These are phyloP conservation scores for Calycina herbarum DNA, from an alignment of 2,329 filamentous ascomycete species.

Conservation along the genomic window DNA sequence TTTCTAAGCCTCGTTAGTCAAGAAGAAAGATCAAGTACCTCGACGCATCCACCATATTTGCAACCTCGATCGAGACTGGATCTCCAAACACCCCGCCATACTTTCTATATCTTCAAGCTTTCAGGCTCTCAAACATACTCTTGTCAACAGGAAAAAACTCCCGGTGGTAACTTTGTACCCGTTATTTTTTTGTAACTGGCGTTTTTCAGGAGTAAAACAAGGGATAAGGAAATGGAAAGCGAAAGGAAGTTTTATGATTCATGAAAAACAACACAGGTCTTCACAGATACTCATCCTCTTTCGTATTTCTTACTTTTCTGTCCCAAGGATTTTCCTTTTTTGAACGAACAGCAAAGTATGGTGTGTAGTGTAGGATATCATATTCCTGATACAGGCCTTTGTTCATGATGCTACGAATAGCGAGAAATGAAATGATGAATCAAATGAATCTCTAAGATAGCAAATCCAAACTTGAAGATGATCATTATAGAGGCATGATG, in stretches of 20 bases:
- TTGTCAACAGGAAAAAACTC: not conserved
- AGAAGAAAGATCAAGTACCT: not conserved
- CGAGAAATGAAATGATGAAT: constrained; percentile 2
- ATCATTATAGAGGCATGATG: not conserved
- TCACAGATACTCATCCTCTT: not conserved
- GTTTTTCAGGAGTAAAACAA: not conserved
- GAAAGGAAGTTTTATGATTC: not conserved
- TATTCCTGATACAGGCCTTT: not conserved
- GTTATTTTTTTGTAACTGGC: constrained; percentile 1
- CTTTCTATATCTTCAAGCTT: not conserved
- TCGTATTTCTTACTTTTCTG: not conserved
- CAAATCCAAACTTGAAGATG: not conserved
- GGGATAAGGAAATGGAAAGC: not conserved
- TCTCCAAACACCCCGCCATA: not conserved
- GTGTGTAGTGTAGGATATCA: not conserved
- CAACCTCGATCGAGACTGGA: not conserved
- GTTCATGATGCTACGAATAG: constrained; percentile 1
- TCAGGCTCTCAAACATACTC: not conserved
- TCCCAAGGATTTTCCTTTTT: not conserved
- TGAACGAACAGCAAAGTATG: not conserved
- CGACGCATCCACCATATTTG: not conserved
- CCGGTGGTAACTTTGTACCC: not conserved
- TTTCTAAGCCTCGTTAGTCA: not conserved
- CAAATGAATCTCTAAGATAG: not conserved
- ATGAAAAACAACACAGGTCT: not conserved